phyloP scores from a whole-genome alignment of 192 early-diverging fungal species.

The Entomortierella chlamydospora region DNA sequence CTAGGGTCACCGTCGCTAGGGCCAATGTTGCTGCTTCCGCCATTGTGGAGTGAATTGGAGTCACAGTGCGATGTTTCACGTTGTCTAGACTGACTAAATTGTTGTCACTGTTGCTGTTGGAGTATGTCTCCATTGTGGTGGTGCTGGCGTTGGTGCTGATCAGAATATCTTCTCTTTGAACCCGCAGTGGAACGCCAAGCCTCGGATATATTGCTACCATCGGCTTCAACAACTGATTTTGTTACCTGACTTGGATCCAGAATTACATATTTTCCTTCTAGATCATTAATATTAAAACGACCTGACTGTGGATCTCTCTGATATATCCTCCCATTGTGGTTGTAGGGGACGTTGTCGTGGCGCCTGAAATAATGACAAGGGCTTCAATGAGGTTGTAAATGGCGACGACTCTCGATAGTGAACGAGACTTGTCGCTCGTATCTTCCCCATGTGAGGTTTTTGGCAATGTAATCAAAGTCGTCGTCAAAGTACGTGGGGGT shows the following conservation, averaged over 20 bases:
- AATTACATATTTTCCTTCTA: neutral
- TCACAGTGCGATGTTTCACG: neutral
- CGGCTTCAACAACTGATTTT: neutral
- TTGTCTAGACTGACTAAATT: neutral
- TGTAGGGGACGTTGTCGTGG: neutral
- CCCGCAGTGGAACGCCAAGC: neutral
- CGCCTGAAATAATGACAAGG: neutral
- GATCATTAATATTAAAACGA: neutral
- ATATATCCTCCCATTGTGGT: neutral
- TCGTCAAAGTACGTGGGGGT: neutral
- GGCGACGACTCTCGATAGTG: neutral
- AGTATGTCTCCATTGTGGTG: neutral
- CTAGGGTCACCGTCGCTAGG: neutral
- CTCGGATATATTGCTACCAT: neutral
- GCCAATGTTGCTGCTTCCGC: neutral
- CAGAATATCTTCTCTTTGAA: neutral
- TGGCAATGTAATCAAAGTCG: neutral
- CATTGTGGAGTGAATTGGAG: neutral
- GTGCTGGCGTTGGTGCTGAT: conserved; percentile 16
- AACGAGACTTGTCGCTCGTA: neutral
- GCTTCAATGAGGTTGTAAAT: neutral
- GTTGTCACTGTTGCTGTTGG: neutral
- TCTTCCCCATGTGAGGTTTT: neutral
- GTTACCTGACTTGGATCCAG: neutral
- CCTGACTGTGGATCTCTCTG: neutral